A percentile compares a stretch with the other conserved stretches of the same genome.
These are phyloP conservation scores for Kwoniella shandongensis DNA, from an alignment of 768 basidiomycete species.

Conservation along the genomic window DNA sequence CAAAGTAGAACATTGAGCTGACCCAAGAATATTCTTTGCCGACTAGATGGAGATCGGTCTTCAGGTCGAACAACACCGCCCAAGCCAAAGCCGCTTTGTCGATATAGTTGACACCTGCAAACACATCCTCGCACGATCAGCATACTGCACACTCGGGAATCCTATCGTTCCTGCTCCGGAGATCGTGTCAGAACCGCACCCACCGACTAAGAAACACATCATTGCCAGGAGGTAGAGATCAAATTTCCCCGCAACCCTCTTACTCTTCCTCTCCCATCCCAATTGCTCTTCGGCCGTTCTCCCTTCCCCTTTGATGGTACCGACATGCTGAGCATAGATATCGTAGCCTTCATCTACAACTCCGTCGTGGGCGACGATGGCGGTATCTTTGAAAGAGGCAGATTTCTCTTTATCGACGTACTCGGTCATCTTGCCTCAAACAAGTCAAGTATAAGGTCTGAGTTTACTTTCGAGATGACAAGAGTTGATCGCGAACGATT, in stretches of 20 bases:
- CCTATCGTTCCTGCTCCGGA: too few relatives aligned
- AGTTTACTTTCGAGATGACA: not conserved
- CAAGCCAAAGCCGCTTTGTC: slow-evolving; percentile 32
- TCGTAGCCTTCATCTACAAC: slow-evolving; percentile 25
- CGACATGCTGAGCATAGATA: slow-evolving; percentile 15
- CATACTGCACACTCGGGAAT: too few relatives aligned
- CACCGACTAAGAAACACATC: slow-evolving; percentile 26
- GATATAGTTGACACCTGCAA: slow-evolving; percentile 20
- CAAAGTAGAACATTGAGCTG: slow-evolving; percentile 46
- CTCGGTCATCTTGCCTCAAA: not conserved
- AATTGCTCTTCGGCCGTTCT: slow-evolving; percentile 12
- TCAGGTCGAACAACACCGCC: slow-evolving; percentile 41
- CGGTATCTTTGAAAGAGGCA: not conserved
- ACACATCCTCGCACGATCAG: too few relatives aligned
- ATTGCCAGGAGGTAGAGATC: slow-evolving; percentile 18
- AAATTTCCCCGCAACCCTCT: slow-evolving; percentile 12
- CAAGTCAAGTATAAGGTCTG: too few relatives aligned
- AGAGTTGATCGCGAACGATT: too few relatives aligned
- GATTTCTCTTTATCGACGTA: slow-evolving; percentile 17
- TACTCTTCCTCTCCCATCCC: slow-evolving; percentile 21
- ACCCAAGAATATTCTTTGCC: slow-evolving; percentile 40
- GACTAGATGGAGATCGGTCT: slow-evolving; percentile 41
- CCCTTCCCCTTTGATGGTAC: not conserved
- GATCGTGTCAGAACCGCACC: not conserved
- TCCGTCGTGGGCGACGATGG: not conserved